Evolutionary conservation across 768 basidiomycete genomes (phyloP), one percentile per base, ranked within the genome.

Genomic region (Phaeolepiota aurea): DNA sequence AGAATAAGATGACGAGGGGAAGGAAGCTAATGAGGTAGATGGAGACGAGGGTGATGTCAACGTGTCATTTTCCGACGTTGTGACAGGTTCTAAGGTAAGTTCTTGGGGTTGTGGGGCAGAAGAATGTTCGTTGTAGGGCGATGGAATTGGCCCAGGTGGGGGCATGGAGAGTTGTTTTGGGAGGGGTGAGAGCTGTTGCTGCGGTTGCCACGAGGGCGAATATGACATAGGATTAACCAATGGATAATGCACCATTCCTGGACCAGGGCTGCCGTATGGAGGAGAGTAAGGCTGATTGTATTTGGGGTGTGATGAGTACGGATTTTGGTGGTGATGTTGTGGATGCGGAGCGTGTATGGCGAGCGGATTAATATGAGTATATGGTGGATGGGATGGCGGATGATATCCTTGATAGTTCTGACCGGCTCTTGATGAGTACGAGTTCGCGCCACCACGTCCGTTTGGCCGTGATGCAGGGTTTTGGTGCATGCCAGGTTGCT

Each of bases 101-200:
- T 11, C 25, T 10, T n/a, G 11, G 11, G 38, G 7, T 5, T 4
- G 31, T 33, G 31, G 13, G 15, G 31, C 19, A 12, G 46, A 20
- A 36, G 43, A 34, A 14, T 49, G 46, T 37, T 54, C 54, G 34
- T 53, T 51, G 19, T 44, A 50, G 16, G 19, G 32, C 13, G 40
- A n/a, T 39, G 50, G 37, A 20, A 41, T 52, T 43, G 38, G 40
- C 22, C 28, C 47, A 3, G 62, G 56, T 5, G 60, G 56, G 22
- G 70, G 66, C 65, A 75, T 75, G 5, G 74, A 71, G 1, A 79
- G 64, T 44, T 81, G 80, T 61, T 80, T 81, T 43, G 80, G 80
- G 18, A 79, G 50, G 1, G 78, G 77, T 0, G 79, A 81, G 18
- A 76, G 54, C 20, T 63, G 66, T 20, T 69, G 66, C 42, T 68